Evolutionary conservation across 306 rosid species (phyloP).

Genomic region (Sechiopsis laciniata): DNA sequence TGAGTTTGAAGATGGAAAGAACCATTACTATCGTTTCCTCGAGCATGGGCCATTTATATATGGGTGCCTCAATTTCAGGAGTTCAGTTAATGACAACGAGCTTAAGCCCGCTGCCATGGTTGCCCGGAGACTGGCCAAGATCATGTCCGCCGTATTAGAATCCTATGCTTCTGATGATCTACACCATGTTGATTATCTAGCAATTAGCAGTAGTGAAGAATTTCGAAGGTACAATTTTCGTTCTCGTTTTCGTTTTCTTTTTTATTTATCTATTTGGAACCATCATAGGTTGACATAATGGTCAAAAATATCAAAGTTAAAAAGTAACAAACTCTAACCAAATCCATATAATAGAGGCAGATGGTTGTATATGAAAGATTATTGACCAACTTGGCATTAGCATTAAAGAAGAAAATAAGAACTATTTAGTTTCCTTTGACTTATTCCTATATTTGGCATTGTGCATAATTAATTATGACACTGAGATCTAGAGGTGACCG

Average conservation of each 20-base stretch:
- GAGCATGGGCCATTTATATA: constrained; percentile 72
- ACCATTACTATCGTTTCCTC: constrained; percentile 72
- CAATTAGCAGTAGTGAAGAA: constrained; percentile 82
- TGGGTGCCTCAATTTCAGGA: constrained; percentile 64
- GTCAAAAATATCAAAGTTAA: too few species aligned
- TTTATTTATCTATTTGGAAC: neutral
- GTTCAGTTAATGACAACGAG: constrained; percentile 46
- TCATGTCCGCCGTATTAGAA: constrained; percentile 88
- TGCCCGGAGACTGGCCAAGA: constrained; percentile 54
- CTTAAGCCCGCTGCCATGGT: constrained; percentile 62
- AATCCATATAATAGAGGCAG: too few species aligned
- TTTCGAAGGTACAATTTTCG: constrained; percentile 60
- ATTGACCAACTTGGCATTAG: neutral
- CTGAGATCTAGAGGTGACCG: neutral
- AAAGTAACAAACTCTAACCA: too few species aligned
- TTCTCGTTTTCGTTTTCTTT: too few species aligned
- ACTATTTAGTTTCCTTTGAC: neutral
- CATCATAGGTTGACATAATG: too few species aligned
- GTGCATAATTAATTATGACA: neutral
- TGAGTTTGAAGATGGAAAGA: constrained; percentile 75
- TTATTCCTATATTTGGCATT: neutral
- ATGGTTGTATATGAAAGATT: too few species aligned
- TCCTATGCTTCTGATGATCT: constrained; percentile 76
- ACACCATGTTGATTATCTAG: constrained; percentile 51
- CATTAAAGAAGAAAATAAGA: neutral